Conservation (phyloP, 495 filamentous ascomycete genomes). For the Penicillium simplicissimum region DNA sequence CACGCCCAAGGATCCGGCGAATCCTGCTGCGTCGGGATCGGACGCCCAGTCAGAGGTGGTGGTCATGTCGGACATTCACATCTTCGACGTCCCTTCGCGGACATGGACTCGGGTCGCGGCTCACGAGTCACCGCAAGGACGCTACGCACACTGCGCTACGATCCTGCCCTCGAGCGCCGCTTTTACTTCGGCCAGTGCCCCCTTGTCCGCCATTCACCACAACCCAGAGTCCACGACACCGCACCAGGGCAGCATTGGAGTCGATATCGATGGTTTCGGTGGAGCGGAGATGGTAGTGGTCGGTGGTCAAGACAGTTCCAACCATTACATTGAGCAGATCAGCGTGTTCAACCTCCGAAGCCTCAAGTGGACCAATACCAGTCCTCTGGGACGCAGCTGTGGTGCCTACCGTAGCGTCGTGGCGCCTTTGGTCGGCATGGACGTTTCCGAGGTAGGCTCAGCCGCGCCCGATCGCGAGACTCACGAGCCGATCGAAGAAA, state of each 20-base stretch:
- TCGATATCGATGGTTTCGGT: constrained; percentile 83
- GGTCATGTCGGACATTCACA: constrained; percentile 97
- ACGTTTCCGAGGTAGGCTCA: constrained; percentile 70
- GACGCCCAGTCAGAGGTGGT: constrained; percentile 85
- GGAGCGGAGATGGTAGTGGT: constrained; percentile 98
- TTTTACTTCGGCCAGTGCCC: constrained; percentile 79
- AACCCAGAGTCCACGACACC: constrained; percentile 78
- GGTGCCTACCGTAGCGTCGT: constrained; percentile 96
- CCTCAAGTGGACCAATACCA: constrained; percentile 90
- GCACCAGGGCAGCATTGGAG: constrained; percentile 82
- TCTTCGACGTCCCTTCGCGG: constrained; percentile 84
- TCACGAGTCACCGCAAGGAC: constrained; percentile 81
- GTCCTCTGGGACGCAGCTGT: constrained; percentile 80
- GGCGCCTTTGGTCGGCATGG: constrained; percentile 71
- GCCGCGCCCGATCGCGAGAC: constrained; percentile 39
- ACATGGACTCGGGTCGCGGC: constrained; percentile 85
- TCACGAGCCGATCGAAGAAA: constrained; percentile 39
- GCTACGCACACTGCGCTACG: constrained; percentile 95
- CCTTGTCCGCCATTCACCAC: constrained; percentile 82
- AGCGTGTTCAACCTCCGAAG: constrained; percentile 98
- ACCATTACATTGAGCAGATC: constrained; percentile 97
- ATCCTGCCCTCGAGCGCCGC: constrained; percentile 84
- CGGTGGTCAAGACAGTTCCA: constrained; percentile 94
- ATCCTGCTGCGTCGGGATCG: constrained; percentile 42
- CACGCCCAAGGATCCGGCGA: constrained; percentile 43